phyloP scores from a whole-genome alignment of 1,284 basidiomycete genomes.

The Irpex lacteus region DNA sequence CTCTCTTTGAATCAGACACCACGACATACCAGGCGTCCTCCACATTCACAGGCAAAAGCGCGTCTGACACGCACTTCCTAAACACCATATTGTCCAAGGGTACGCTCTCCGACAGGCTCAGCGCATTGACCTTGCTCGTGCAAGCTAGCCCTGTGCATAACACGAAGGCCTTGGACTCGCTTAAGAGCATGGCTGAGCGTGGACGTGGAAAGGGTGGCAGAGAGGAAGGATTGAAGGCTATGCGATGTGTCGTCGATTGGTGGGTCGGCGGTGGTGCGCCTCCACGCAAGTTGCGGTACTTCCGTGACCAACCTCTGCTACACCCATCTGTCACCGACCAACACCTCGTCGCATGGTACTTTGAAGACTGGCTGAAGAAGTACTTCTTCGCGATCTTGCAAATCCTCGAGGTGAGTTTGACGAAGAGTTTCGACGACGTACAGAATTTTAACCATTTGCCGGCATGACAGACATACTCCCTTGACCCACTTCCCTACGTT shows the following conservation, averaged over 20 bases:
- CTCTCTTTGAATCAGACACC: conserved; percentile 51
- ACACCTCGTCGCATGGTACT: conserved; percentile 83
- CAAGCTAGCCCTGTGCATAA: conserved; percentile 93
- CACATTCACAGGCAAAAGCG: conserved; percentile 34
- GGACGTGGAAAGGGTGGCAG: conserved; percentile 82
- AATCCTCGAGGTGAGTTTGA: conserved; percentile 71
- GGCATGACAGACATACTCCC: conserved; percentile 67
- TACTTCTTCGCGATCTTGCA: conserved; percentile 94
- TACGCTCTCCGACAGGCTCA: conserved; percentile 92
- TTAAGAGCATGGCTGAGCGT: conserved; percentile 75
- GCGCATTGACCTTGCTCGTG: conserved; percentile 88
- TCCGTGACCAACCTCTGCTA: conserved; percentile 85
- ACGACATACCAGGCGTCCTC: conserved; percentile 43
- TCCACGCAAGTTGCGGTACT: conserved; percentile 85
- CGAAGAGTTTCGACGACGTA: background rate
- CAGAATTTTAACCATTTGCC: background rate
- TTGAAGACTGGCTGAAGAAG: conserved; percentile 97
- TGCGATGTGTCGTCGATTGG: conserved; percentile 95
- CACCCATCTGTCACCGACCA: conserved; percentile 70
- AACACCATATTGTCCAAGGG: conserved; percentile 83
- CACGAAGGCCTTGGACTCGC: conserved; percentile 72
- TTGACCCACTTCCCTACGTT: conserved; percentile 88
- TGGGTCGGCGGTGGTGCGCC: conserved; percentile 89
- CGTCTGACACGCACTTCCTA: conserved; percentile 80
- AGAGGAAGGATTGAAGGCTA: conserved; percentile 88